These are phyloP conservation scores for Zymoseptoria passerinii DNA, from an alignment of 2,329 filamentous ascomycete genomes.

Conservation along the genomic window DNA sequence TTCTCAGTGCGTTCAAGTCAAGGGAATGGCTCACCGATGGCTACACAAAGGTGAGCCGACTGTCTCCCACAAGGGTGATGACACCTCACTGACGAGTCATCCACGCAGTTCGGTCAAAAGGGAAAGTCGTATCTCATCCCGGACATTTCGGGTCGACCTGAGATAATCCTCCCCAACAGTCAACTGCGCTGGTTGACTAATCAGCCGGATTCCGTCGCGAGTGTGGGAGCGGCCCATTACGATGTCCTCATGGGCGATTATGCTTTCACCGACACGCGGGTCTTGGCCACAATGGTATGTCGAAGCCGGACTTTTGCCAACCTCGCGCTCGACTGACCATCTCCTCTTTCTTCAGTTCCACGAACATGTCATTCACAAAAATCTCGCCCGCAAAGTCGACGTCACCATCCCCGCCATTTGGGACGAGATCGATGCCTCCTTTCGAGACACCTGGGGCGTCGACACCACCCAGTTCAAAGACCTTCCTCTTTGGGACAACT, in stretches of 20 bases:
- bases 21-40: slow-evolving; percentile 13
- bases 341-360: slow-evolving; percentile 25
- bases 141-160: slow-evolving; percentile 7
- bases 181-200: slow-evolving; percentile 34
- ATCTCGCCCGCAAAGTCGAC: slow-evolving; percentile 34
- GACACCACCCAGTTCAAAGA: slow-evolving; percentile 33
- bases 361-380: slow-evolving; percentile 35
- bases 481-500: slow-evolving; percentile 27
- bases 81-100: background rate
- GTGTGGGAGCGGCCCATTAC: slow-evolving; percentile 30
- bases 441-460: slow-evolving; percentile 31
- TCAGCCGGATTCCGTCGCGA: slow-evolving; percentile 36
- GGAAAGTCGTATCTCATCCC: slow-evolving; percentile 19
- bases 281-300: slow-evolving; percentile 29
- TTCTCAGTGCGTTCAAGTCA: slow-evolving; percentile 6
- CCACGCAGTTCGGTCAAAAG: slow-evolving; percentile 10
- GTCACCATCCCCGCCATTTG: slow-evolving; percentile 31
- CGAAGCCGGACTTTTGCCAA: too few relatives aligned
- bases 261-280: slow-evolving; percentile 29
- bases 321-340: background rate
- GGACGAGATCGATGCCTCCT: slow-evolving; percentile 30
- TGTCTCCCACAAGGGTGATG: background rate
- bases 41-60: slow-evolving; percentile 12
- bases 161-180: slow-evolving; percentile 15
- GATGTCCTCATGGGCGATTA: slow-evolving; percentile 34